Conservation (phyloP, 129 eudicot genomes). For the Calendula officinalis region DNA sequence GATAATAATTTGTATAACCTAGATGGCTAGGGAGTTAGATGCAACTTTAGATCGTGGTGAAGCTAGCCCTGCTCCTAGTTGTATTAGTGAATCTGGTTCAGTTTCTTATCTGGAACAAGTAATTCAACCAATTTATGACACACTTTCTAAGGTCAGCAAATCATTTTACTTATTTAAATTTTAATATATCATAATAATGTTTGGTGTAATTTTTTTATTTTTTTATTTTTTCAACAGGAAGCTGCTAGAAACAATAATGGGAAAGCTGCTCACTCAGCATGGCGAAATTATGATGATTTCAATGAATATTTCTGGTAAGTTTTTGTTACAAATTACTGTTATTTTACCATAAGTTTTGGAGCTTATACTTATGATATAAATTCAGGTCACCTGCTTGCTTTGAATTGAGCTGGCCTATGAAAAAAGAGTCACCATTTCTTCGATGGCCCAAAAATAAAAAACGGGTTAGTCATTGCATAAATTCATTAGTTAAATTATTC, state of each 20-base stretch:
- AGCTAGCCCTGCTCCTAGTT: conserved; percentile 65
- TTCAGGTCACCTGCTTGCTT: conserved; percentile 90
- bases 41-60: conserved; percentile 86
- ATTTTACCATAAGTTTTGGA: neutral
- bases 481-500: neutral
- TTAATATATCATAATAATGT: no score
- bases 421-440: conserved; percentile 66
- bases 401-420: conserved; percentile 86
- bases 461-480: conserved; percentile 62
- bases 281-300: conserved; percentile 98
- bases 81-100: conserved; percentile 48
- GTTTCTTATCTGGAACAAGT: conserved; percentile 70
- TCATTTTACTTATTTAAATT: neutral
- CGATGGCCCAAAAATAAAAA: conserved; percentile 50
- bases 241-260: conserved; percentile 74
- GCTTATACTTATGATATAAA: conserved; percentile 21
- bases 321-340: conserved; percentile 6
- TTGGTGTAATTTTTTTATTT: conserved; percentile 13
- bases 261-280: conserved; percentile 90
- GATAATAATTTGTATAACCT: conserved; percentile 16
- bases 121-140: conserved; percentile 60
- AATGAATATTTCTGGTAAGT: conserved; percentile 94
- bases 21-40: conserved; percentile 99
- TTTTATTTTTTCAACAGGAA: conserved; percentile 59
- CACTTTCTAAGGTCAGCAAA: conserved; percentile 50